These are phyloP conservation scores for Suillus weaverae DNA, from an alignment of 768 basidiomycete genomes.

Conservation along the genomic window DNA sequence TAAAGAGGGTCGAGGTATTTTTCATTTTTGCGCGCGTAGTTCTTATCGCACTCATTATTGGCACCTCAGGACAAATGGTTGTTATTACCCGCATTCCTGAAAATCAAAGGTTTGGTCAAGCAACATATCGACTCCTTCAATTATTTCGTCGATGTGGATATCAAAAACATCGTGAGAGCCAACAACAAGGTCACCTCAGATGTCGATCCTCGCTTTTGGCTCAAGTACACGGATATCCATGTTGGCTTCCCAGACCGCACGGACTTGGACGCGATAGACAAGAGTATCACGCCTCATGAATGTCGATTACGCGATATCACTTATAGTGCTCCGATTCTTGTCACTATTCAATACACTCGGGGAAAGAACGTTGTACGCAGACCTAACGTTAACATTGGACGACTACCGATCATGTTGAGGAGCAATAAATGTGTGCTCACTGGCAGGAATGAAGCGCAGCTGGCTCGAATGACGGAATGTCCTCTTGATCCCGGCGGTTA, in stretches of 20 bases:
- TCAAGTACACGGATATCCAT: slow-evolving; percentile 94
- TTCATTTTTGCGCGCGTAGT: slow-evolving; percentile 3
- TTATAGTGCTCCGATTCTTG: slow-evolving; percentile 89
- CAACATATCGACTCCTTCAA: slow-evolving; percentile 99
- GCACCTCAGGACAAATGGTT: slow-evolving; percentile 92
- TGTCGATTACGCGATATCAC: slow-evolving; percentile 95
- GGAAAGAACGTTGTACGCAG: slow-evolving; percentile 87
- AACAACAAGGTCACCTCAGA: slow-evolving; percentile 95
- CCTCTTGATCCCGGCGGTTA: slow-evolving; percentile 99
- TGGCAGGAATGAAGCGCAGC: slow-evolving; percentile 69
- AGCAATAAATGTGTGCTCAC: slow-evolving; percentile 93
- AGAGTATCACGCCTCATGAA: slow-evolving; percentile 91
- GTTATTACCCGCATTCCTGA: slow-evolving; percentile 90
- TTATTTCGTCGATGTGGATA: slow-evolving; percentile 96
- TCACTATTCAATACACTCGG: slow-evolving; percentile 93
- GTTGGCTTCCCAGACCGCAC: slow-evolving; percentile 91
- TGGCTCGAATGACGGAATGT: slow-evolving; percentile 96
- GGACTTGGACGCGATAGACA: slow-evolving; percentile 76
- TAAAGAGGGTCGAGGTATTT: slow-evolving; percentile 87
- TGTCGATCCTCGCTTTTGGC: slow-evolving; percentile 94
- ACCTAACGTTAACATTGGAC: slow-evolving; percentile 82
- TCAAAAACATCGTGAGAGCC: slow-evolving; percentile 93
- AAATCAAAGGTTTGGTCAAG: slow-evolving; percentile 98
- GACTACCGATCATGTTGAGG: slow-evolving; percentile 94
- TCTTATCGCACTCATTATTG: slow-evolving; percentile 8